phyloP scores from a whole-genome alignment of 2,329 filamentous ascomycete species.

The Ophiostoma pallidulum region DNA sequence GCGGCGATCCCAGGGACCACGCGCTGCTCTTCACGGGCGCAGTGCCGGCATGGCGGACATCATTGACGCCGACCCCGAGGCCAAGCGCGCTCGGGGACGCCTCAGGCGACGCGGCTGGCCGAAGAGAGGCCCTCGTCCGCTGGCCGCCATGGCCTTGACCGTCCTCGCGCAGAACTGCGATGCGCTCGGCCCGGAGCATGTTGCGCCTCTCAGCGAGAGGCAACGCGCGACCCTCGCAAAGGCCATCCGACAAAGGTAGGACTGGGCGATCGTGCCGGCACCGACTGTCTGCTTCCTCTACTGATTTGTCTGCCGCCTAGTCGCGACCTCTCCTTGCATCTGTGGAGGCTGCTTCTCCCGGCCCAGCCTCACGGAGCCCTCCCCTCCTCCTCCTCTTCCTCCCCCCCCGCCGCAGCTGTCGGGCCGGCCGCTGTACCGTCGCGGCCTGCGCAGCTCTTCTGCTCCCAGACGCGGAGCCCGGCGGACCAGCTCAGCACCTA shows the following conservation, averaged over 20 bases:
- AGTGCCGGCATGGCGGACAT: too few species aligned
- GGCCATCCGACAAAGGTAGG: conserved; percentile 1
- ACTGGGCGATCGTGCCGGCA: too few species aligned
- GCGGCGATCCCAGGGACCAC: too few species aligned
- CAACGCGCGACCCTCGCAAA: not conserved
- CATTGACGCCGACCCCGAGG: too few species aligned
- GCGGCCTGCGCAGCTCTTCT: conserved; percentile 8
- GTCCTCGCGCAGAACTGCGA: conserved; percentile 1
- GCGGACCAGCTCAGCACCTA: conserved; percentile 10
- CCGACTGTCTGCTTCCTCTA: too few species aligned
- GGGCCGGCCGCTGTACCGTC: too few species aligned
- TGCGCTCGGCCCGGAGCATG: conserved; percentile 2
- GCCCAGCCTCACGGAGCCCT: not conserved
- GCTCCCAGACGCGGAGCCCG: too few species aligned
- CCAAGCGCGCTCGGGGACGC: too few species aligned
- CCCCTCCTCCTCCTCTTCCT: too few species aligned
- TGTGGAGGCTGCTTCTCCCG: conserved; percentile 10
- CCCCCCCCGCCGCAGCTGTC: too few species aligned
- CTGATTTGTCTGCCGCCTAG: not conserved
- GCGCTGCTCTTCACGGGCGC: too few species aligned
- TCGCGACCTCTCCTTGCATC: not conserved
- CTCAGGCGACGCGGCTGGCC: not conserved
- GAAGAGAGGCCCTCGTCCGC: conserved; percentile 6
- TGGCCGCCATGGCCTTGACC: conserved; percentile 9
- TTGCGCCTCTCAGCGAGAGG: conserved; percentile 1